A percentile compares a stretch with the other conserved stretches of the same genome.
Evolutionary conservation across 108 stramenopile species (phyloP).

Genomic region (Bacterosira constricta): DNA sequence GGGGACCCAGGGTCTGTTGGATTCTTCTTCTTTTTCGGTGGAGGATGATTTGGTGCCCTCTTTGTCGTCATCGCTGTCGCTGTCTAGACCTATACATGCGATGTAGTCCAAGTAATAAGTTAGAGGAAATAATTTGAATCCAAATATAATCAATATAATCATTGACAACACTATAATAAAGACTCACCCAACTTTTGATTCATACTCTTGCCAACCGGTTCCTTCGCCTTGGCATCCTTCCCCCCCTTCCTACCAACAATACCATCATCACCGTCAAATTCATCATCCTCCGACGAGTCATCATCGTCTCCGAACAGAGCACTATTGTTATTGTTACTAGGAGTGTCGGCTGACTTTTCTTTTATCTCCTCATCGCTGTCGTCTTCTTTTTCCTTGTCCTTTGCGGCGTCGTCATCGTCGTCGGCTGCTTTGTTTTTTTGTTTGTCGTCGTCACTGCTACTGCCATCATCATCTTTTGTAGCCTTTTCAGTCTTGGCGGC

Average conservation of each 20-base stretch:
- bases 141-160: too few species aligned
- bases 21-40: background rate
- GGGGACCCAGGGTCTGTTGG: constrained; percentile 25
- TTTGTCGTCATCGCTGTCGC: constrained; percentile 46
- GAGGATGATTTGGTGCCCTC: background rate
- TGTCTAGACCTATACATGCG: constrained; percentile 14
- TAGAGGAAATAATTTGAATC: background rate
- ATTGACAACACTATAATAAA: too few species aligned
- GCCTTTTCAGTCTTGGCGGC: background rate
- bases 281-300: constrained; percentile 44
- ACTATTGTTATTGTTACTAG: background rate
- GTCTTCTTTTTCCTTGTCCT: constrained; percentile 30
- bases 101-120: background rate
- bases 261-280: constrained; percentile 36
- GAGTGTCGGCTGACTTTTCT: constrained; percentile 13
- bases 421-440: background rate
- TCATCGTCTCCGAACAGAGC: constrained; percentile 42
- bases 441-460: background rate
- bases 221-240: background rate
- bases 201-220: constrained; percentile 22
- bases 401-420: constrained; percentile 1
- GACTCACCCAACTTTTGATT: constrained; percentile 35
- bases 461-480: background rate
- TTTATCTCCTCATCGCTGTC: constrained; percentile 23
- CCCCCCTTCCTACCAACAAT: constrained; percentile 21